A percentile compares a stretch with the other conserved stretches of the same genome.
Conservation (phyloP, 2,329 filamentous ascomycete species). For the Fusarium pininemorale region DNA sequence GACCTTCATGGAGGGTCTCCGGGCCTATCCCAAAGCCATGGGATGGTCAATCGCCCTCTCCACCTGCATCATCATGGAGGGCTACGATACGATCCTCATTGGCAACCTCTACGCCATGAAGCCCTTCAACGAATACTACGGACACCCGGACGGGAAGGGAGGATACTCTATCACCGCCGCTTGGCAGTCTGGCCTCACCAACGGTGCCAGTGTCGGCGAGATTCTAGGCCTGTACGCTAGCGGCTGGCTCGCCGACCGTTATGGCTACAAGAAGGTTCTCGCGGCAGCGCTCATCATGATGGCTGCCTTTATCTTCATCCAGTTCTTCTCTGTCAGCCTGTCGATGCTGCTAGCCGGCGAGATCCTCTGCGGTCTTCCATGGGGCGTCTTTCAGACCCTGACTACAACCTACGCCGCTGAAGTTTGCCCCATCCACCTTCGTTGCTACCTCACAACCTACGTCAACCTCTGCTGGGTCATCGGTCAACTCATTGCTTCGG, state of each 20-base stretch:
- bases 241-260: not conserved
- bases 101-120: not conserved
- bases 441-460: not conserved
- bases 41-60: not conserved
- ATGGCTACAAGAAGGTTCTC: not conserved
- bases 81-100: not conserved
- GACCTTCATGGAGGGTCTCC: not conserved
- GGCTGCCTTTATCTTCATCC: not conserved
- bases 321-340: not conserved
- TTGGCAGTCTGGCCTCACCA: not conserved
- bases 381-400: not conserved
- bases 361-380: not conserved
- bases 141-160: not conserved
- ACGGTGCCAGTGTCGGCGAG: not conserved
- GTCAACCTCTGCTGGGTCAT: not conserved
- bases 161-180: not conserved
- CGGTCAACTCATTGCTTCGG: not conserved
- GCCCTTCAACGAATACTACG: not conserved
- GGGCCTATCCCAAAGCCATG: not conserved
- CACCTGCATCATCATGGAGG: not conserved
- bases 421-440: not conserved
- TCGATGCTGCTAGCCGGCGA: not conserved
- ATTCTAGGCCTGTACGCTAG: not conserved
- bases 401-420: not conserved
- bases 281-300: not conserved